Base-by-base conservation (phyloP, 2,329 filamentous ascomycete species). In the Xylariales sp. region DNA sequence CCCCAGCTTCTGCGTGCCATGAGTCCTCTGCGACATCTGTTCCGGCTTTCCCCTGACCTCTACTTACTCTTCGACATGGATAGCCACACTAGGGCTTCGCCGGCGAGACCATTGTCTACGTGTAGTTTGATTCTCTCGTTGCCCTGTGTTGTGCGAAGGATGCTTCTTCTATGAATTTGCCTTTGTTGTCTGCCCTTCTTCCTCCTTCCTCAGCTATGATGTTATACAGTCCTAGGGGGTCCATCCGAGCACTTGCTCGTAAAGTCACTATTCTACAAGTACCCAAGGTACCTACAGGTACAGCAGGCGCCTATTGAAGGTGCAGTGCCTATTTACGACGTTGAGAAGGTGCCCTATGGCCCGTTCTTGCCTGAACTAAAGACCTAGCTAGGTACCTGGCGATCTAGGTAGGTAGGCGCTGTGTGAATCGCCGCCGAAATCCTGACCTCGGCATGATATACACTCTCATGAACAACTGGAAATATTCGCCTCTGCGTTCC, bases 131-230 rank as follows among this genome's bases (percentile, higher is more conserved):
- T 56, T 45, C 30, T 23, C n/a, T 39, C 9, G 4, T 49, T 8
- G 23, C 23, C 23, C 52, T 23, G 52, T 49, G 52, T 10, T 49
- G 36, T 28, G 18, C 12, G 50, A 50, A 34, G 34, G 49, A 52
- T 9, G 59, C 59, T 54, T 39, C 41, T 62, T 62, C 41, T 39
- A 28, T 18, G 12, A 2, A 8, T 46, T 48, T 28, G 30, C n/a
- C 23, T 50, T 45, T 49, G 12, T 7, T 39, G 1, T 54, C n/a
- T 23, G 45, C 12, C 10, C 3, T 34, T 1, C 32, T 16, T 49
- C 16, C 3, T 34, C 3, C 32, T 16, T 49, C 16, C 43, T n/a
- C 10, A 39, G 18, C 34, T 18, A 16, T 28, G 10, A 32, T 23
- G 18, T 16, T 10, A 16, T 28, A 23, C 8, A 28, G 6, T 32